These are phyloP conservation scores for Chlorella sorokiniana DNA, from an alignment of 139 green algal genomes.

Conservation along the genomic window DNA sequence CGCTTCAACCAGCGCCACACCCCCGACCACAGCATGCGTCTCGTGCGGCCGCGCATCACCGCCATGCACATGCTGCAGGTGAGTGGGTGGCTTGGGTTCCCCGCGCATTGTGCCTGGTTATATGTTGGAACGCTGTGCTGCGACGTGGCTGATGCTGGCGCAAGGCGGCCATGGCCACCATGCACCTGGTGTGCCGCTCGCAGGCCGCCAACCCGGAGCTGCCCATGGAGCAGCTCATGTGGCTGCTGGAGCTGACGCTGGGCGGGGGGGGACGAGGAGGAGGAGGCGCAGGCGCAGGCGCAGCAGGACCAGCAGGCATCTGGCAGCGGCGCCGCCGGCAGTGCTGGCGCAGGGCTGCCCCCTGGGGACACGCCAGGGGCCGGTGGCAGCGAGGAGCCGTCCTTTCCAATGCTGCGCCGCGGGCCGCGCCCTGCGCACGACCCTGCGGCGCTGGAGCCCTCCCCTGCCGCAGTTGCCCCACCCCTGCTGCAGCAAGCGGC, in stretches of 20 bases:
- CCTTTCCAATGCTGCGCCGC: constrained; percentile 13
- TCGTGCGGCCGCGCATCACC: constrained; percentile 14
- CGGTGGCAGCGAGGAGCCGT: neutral
- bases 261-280: constrained; percentile 8
- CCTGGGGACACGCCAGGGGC: no score
- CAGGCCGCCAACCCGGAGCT: constrained; percentile 57
- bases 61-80: constrained; percentile 55
- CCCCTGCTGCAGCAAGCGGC: neutral
- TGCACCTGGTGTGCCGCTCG: neutral
- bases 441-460: constrained; percentile 6
- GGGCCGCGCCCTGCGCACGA: constrained; percentile 23
- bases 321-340: neutral
- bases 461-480: neutral
- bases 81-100: neutral
- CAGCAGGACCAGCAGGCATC: constrained; percentile 1
- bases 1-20: constrained; percentile 58
- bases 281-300: constrained; percentile 1
- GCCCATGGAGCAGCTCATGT: constrained; percentile 47
- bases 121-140: no score
- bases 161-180: no score
- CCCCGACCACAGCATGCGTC: constrained; percentile 48
- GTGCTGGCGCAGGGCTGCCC: neutral
- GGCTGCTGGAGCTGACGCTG: constrained; percentile 42
- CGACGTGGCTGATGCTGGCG: no score
- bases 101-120: no score